A percentile compares a stretch with the other conserved stretches of the same genome.
These are phyloP conservation scores for Paraleonurus japonicus DNA, from an alignment of 257 asterid species.

Conservation along the genomic window DNA sequence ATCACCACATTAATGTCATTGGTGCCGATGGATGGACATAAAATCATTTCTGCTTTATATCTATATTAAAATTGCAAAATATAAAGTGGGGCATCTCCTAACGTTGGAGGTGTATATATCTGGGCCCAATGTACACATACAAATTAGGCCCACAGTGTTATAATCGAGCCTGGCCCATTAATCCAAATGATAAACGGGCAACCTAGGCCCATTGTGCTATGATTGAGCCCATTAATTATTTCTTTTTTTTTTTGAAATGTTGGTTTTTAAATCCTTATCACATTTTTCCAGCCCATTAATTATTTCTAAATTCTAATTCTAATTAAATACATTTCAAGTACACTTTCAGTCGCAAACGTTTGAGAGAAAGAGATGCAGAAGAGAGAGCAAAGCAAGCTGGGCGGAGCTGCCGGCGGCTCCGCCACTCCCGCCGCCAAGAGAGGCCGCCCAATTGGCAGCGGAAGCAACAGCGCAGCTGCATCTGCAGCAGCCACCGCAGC, in stretches of 20 bases:
- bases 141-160: no score
- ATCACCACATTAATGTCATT: no score
- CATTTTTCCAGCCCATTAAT: background rate
- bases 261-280: no score
- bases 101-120: no score
- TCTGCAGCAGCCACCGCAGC: constrained; percentile 47
- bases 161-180: no score
- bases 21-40: no score
- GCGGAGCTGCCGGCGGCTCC: constrained; percentile 69
- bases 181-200: background rate
- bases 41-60: no score
- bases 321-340: background rate
- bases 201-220: background rate
- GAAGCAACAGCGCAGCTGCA: constrained; percentile 44
- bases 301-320: no score
- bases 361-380: constrained; percentile 60
- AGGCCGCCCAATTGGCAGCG: constrained; percentile 90
- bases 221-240: background rate
- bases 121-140: no score
- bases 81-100: no score
- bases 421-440: constrained; percentile 78
- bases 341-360: background rate
- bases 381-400: constrained; percentile 72
- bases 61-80: no score
- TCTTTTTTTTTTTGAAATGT: no score